phyloP scores from a whole-genome alignment of 495 filamentous ascomycete species.

The Xylaria bambusicola region DNA sequence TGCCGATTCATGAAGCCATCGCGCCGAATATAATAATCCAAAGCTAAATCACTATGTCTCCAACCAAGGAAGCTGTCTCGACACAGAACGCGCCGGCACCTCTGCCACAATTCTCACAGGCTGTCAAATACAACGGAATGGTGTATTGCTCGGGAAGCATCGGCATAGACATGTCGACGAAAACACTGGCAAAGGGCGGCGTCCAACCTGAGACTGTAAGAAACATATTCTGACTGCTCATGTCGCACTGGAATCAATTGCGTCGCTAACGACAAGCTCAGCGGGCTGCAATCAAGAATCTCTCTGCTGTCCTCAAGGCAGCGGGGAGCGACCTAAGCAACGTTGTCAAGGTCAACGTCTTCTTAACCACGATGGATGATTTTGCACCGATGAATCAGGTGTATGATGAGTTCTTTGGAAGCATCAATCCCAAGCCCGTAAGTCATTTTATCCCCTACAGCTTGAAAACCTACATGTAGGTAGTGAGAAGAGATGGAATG shows the following conservation, averaged over 20 bases:
- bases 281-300: conserved; percentile 59
- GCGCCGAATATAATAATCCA: not conserved
- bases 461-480: no score
- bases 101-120: conserved; percentile 58
- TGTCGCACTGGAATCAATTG: no score
- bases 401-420: conserved; percentile 56
- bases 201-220: conserved; percentile 59
- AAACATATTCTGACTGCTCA: conserved; percentile 18
- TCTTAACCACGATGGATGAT: conserved; percentile 65
- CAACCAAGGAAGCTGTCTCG: conserved; percentile 38
- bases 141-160: conserved; percentile 61
- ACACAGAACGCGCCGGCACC: conserved; percentile 57
- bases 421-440: conserved; percentile 58
- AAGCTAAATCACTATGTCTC: conserved; percentile 7
- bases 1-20: not conserved
- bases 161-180: conserved; percentile 52
- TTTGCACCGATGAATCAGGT: conserved; percentile 66
- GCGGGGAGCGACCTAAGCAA: conserved; percentile 61
- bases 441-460: conserved; percentile 9
- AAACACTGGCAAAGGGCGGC: conserved; percentile 51
- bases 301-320: conserved; percentile 60
- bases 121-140: conserved; percentile 57
- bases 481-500: not conserved
- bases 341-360: conserved; percentile 69
- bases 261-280: conserved; percentile 15